A percentile compares a stretch with the other conserved stretches of the same genome.
Evolutionary conservation across 73 alveolate species (phyloP).

Genomic region (Tetrahymena malaccensis): DNA sequence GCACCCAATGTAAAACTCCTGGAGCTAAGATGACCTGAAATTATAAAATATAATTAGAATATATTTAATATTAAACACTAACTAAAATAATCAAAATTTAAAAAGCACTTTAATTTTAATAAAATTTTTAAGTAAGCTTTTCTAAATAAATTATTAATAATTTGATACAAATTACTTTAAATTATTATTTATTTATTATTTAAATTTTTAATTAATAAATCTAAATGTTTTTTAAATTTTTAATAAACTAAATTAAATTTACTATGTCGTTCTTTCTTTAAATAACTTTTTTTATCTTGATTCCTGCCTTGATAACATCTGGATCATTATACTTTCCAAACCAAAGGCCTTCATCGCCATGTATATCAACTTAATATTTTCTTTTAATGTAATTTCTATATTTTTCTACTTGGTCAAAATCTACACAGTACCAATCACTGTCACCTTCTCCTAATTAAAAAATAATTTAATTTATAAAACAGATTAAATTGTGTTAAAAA

Average conservation of each 20-base stretch:
- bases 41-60: no score
- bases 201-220: no score
- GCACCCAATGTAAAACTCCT: constrained; percentile 69
- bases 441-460: constrained; percentile 41
- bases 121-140: no score
- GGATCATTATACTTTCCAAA: constrained; percentile 29
- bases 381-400: constrained; percentile 30
- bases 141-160: no score
- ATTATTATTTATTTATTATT: no score
- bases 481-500: no score
- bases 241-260: neutral
- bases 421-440: constrained; percentile 56
- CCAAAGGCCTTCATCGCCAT: constrained; percentile 56
- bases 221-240: no score
- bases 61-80: neutral
- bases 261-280: neutral
- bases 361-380: constrained; percentile 35
- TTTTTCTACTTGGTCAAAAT: constrained; percentile 5
- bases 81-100: neutral
- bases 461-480: neutral
- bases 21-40: constrained; percentile 47
- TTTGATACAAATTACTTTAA: no score
- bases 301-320: constrained; percentile 20
- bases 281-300: neutral
- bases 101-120: no score